phyloP scores from a whole-genome alignment of 441 rosid genomes.

The Aleurites moluccanus region DNA sequence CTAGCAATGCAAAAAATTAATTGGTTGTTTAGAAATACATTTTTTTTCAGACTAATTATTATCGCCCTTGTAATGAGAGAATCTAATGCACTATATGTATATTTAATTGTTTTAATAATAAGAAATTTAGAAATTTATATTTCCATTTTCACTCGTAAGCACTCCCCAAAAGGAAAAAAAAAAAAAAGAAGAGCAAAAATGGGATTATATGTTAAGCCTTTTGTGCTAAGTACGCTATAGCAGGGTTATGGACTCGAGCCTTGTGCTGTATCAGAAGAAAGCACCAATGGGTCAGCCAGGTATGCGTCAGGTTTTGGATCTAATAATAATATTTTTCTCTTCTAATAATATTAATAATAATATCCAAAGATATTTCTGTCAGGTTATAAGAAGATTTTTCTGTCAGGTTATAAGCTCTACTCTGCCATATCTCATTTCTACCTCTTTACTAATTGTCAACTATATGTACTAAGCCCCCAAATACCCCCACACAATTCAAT shows the following conservation, averaged over 20 bases:
- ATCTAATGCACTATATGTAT: too few relatives aligned
- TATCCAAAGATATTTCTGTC: not conserved
- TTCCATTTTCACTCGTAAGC: not conserved
- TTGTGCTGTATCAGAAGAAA: constrained; percentile 17
- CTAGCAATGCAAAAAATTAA: too few relatives aligned
- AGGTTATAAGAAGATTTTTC: not conserved
- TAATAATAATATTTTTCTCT: not conserved
- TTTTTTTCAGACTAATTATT: too few relatives aligned
- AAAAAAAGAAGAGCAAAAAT: not conserved
- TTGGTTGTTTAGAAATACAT: too few relatives aligned
- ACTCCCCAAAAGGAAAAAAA: too few relatives aligned
- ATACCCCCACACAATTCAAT: not conserved
- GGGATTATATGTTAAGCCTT: constrained; percentile 7
- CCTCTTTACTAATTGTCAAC: not conserved
- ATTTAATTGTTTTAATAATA: not conserved
- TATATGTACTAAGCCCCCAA: not conserved
- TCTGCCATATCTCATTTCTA: constrained; percentile 7
- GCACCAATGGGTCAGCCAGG: constrained; percentile 9
- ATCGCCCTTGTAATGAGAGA: too few relatives aligned
- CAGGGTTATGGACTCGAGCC: constrained; percentile 26
- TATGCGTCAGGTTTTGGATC: constrained; percentile 18
- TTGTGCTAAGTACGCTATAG: constrained; percentile 13
- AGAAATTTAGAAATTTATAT: not conserved
- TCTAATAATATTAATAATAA: constrained; percentile 4
- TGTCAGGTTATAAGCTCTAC: constrained; percentile 4